Base-by-base conservation (phyloP, 83 land plant species). In the Diphasiastrum complanatum region DNA sequence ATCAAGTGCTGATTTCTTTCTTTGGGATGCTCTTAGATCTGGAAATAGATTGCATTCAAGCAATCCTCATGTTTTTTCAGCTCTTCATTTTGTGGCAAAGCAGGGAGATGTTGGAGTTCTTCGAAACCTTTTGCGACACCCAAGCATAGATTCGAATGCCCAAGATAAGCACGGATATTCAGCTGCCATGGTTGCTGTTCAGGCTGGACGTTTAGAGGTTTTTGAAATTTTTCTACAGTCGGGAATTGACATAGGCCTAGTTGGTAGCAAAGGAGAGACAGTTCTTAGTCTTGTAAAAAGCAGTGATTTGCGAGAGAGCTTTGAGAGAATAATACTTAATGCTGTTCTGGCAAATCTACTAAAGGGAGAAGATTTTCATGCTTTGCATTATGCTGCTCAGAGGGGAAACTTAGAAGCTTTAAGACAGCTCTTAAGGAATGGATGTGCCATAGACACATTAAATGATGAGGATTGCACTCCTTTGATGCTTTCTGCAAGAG, bases 401-500 rank as follows among this genome's bases (percentile, higher is more conserved):
- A 72, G 67, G 6, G 96, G 91, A 18, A 78, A 85, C 55, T 10
- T 74, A 59, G 85, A 79, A 2, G 83, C 79, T 5, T 4, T 72
- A 46, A 69, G 60, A 12, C 77, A 55, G 45, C 67, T 85, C 26
- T 50, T 89, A 29, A 71, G 78, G 26, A 63, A 67, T 23, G 90
- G 87, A 14, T 74, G 72, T 53, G 81, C 75, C 24, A 83, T 89
- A 24, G 83, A 89, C 61, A 36, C 53, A 20, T 60, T 64, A 0
- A 85, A 89, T 40, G 73, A 74, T 18, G 83, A 81, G 37, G 91
- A 75, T 1, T 81, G 81, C 76, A 89, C 88, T 3, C 92, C 96
- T 16, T 67, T 89, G 38, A 83, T 89, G 96, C 71, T 81, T 2
- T 80, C 88, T n/a, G 96, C 91, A 22, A 80, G 75, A 60, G 96